Percentiles rank a stretch among this genome's conserved stretches.
Evolutionary conservation across 1,139 yeast genomes (phyloP).

Genomic region (Magnusiomyces ingens): DNA sequence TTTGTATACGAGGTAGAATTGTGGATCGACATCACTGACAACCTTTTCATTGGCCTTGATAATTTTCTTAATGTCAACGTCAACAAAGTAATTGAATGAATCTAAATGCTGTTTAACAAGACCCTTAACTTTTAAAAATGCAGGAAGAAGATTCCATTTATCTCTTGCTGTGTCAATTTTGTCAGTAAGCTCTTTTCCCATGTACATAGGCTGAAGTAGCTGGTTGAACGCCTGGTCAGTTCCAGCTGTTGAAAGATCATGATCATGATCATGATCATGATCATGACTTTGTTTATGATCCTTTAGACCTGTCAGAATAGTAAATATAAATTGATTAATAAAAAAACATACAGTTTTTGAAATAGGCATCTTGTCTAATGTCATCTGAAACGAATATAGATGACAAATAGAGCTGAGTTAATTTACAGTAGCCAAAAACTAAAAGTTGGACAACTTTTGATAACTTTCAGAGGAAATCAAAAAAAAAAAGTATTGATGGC

Average conservation of each 20-base stretch:
- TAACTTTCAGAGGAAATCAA: too few relatives aligned
- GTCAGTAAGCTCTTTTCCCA: slow-evolving; percentile 82
- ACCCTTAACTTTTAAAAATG: slow-evolving; percentile 91
- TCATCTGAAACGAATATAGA: too few relatives aligned
- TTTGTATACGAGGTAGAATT: slow-evolving; percentile 81
- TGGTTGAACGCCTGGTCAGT: slow-evolving; percentile 47
- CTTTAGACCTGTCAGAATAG: too few relatives aligned
- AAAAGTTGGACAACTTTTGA: too few relatives aligned
- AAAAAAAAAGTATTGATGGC: too few relatives aligned
- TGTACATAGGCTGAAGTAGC: slow-evolving; percentile 69
- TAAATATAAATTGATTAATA: too few relatives aligned
- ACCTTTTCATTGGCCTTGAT: slow-evolving; percentile 85
- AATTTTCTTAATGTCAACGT: slow-evolving; percentile 85
- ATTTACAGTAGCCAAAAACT: too few relatives aligned
- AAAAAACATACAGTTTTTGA: too few relatives aligned
- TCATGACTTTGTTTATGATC: too few relatives aligned
- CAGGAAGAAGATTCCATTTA: slow-evolving; percentile 94
- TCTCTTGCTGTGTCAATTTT: slow-evolving; percentile 83
- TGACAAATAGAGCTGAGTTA: too few relatives aligned
- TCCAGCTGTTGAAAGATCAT: slow-evolving; percentile 10
- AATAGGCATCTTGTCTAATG: too few relatives aligned
- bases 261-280: background rate
- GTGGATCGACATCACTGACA: slow-evolving; percentile 93
- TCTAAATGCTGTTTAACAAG: slow-evolving; percentile 94
- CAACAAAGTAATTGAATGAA: slow-evolving; percentile 93